These are phyloP conservation scores for Cylindrotheca closterium DNA, from an alignment of 108 stramenopile genomes.

Conservation along the genomic window DNA sequence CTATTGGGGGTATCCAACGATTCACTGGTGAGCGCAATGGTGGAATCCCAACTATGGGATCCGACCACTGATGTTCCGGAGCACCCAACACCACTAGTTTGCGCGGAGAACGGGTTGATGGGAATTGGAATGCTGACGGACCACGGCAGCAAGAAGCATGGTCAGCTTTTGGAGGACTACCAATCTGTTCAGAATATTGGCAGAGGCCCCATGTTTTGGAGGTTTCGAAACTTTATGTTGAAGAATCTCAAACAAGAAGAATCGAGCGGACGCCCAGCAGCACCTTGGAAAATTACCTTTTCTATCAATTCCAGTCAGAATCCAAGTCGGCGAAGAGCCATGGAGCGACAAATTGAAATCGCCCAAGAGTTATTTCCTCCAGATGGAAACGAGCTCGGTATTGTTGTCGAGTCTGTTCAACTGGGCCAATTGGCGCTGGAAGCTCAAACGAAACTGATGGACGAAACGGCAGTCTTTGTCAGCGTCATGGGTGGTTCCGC, in stretches of 20 bases:
- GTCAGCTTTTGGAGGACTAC: conserved; percentile 33
- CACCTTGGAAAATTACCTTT: conserved; percentile 34
- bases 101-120: conserved; percentile 22
- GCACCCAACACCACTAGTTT: conserved; percentile 8
- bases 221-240: conserved; percentile 40
- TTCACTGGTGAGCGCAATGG: background rate
- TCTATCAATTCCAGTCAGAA: conserved; percentile 42
- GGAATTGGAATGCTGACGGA: conserved; percentile 56
- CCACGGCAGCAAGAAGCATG: conserved; percentile 45
- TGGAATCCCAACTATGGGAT: background rate
- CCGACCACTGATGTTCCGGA: background rate
- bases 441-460: conserved; percentile 27
- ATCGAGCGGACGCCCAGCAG: background rate
- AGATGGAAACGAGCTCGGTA: background rate
- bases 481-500: conserved; percentile 33
- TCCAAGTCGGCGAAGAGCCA: conserved; percentile 25
- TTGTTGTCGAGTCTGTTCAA: background rate
- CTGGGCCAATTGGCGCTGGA: conserved; percentile 19
- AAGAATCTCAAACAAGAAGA: background rate
- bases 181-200: conserved; percentile 26
- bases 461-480: conserved; percentile 23
- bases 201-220: conserved; percentile 28
- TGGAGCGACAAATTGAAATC: conserved; percentile 25
- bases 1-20: conserved; percentile 21
- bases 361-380: conserved; percentile 2